Conservation (phyloP, 371 early-diverging fungal genomes). For the Neoconidiobolus thromboides region DNA sequence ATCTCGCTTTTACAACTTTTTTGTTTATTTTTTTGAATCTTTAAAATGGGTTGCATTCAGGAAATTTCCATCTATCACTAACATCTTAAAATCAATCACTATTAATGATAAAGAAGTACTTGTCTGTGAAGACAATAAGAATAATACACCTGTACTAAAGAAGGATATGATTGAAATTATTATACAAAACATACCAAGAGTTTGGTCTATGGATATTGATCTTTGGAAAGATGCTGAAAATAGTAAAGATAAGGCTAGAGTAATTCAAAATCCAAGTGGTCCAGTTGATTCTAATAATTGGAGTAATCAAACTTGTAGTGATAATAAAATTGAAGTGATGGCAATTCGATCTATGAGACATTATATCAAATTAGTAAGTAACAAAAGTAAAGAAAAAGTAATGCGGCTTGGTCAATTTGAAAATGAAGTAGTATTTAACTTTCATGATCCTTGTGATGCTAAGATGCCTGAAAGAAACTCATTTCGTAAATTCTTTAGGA, state of each 20-base stretch:
- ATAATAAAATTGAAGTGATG: background rate
- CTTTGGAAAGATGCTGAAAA: background rate
- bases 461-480: background rate
- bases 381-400: background rate
- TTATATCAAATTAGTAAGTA: background rate
- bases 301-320: background rate
- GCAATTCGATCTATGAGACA: slow-evolving; percentile 1
- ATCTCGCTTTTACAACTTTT: background rate
- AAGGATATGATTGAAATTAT: background rate
- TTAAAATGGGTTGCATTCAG: slow-evolving; percentile 1
- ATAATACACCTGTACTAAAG: background rate
- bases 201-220: background rate
- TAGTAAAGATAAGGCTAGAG: background rate
- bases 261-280: background rate
- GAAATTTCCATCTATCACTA: slow-evolving; percentile 1
- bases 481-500: background rate
- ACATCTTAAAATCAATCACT: background rate
- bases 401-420: background rate
- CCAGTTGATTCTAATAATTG: background rate
- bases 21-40: background rate
- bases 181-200: background rate
- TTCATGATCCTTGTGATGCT: background rate
- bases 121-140: background rate
- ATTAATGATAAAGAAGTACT: background rate
- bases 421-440: background rate